phyloP scores from a whole-genome alignment of 108 stramenopile genomes.

The Conticribra guillardii region DNA sequence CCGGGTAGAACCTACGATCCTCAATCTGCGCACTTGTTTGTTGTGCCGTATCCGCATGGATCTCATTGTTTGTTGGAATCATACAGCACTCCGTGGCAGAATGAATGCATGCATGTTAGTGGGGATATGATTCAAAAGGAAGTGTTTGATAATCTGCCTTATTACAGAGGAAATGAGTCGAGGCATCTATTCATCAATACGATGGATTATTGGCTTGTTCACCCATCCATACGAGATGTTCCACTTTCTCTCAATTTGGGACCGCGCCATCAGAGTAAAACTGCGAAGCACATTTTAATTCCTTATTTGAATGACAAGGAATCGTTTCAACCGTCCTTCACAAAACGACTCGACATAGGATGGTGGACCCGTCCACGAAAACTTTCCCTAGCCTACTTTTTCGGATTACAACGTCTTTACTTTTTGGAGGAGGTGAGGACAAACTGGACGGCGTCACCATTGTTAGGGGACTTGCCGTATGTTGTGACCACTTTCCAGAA shows the following conservation, averaged over 20 bases:
- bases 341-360: constrained; percentile 9
- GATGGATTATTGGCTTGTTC: not conserved
- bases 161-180: constrained; percentile 24
- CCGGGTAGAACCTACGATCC: constrained; percentile 35
- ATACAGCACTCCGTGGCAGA: not conserved
- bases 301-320: constrained; percentile 43
- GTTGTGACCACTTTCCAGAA: constrained; percentile 6
- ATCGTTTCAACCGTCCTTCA: constrained; percentile 29
- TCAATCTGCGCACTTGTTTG: constrained; percentile 30
- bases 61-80: constrained; percentile 26
- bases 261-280: constrained; percentile 12
- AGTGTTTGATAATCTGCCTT: not conserved
- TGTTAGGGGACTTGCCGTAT: constrained; percentile 41
- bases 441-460: constrained; percentile 17
- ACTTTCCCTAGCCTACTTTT: constrained; percentile 12
- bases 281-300: constrained; percentile 19
- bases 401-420: constrained; percentile 8
- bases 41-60: constrained; percentile 46
- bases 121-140: not conserved
- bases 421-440: constrained; percentile 21
- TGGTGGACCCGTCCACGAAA: constrained; percentile 27
- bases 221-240: constrained; percentile 13
- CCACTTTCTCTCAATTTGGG: constrained; percentile 10
- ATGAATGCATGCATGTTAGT: constrained; percentile 8
- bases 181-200: constrained; percentile 32